Conservation (phyloP, 495 filamentous ascomycete species). For the Astrocystis sublimbata region DNA sequence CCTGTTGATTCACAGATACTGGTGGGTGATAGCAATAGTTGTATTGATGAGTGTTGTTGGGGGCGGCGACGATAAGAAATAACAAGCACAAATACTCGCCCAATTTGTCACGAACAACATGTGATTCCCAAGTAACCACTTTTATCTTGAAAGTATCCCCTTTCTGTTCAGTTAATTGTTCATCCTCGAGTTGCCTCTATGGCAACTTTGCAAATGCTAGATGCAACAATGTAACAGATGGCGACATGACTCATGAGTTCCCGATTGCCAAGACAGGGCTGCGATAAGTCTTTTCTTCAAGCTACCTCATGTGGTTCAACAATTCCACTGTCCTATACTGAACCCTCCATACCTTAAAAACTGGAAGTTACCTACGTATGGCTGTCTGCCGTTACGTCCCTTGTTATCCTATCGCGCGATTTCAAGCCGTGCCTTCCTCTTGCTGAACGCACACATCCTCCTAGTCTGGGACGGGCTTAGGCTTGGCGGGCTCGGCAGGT, state of each 20-base stretch:
- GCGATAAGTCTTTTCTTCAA: too few relatives aligned
- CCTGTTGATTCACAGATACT: constrained; percentile 46
- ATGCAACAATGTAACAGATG: too few relatives aligned
- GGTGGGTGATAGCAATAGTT: constrained; percentile 53
- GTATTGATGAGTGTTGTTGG: constrained; percentile 38
- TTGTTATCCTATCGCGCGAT: neutral
- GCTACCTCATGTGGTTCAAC: too few relatives aligned
- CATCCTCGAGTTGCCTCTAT: neutral
- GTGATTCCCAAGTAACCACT: neutral
- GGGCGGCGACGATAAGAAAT: constrained; percentile 45
- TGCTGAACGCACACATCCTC: neutral
- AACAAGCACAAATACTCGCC: constrained; percentile 21
- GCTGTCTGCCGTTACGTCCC: too few relatives aligned
- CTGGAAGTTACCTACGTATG: neutral
- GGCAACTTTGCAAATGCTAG: too few relatives aligned
- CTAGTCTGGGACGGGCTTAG: too few relatives aligned
- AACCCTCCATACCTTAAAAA: too few relatives aligned
- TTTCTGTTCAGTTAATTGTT: neutral
- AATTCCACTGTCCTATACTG: too few relatives aligned
- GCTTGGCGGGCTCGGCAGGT: neutral
- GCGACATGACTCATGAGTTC: too few relatives aligned
- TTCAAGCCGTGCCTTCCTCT: neutral
- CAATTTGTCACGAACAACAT: neutral
- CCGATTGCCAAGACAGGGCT: too few relatives aligned
- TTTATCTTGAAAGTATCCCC: too few relatives aligned